phyloP scores from a whole-genome alignment of 345 rosid genomes.

The Stellera chamaejasme region DNA sequence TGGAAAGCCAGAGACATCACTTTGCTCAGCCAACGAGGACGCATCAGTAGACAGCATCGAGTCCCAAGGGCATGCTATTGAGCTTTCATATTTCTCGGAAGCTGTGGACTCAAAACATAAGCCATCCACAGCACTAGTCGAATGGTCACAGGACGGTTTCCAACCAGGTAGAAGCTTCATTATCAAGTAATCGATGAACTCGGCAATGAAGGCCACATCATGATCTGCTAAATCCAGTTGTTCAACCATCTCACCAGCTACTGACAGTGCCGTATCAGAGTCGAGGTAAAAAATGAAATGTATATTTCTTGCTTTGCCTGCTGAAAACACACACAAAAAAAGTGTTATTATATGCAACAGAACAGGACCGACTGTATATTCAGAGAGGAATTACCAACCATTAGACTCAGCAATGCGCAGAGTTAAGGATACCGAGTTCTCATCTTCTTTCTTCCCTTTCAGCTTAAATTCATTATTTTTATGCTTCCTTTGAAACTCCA shows the following conservation, averaged over 20 bases:
- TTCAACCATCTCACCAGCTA: slow-evolving; percentile 87
- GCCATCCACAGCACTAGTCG: slow-evolving; percentile 16
- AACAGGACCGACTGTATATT: neutral
- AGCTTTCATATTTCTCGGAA: slow-evolving; percentile 13
- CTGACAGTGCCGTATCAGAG: slow-evolving; percentile 63
- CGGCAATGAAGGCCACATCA: slow-evolving; percentile 55
- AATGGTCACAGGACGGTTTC: slow-evolving; percentile 20
- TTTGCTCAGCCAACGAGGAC: slow-evolving; percentile 13
- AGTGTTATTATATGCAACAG: neutral
- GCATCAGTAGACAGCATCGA: slow-evolving; percentile 17
- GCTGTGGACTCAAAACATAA: slow-evolving; percentile 12
- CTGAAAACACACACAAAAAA: neutral
- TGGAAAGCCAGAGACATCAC: slow-evolving; percentile 3
- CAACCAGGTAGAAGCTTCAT: slow-evolving; percentile 35
- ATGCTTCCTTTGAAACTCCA: slow-evolving; percentile 41
- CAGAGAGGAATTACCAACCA: slow-evolving; percentile 28
- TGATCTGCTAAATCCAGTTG: slow-evolving; percentile 54
- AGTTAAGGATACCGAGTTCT: slow-evolving; percentile 36
- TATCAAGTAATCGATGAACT: slow-evolving; percentile 64
- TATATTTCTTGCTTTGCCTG: slow-evolving; percentile 47
- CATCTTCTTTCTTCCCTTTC: slow-evolving; percentile 42
- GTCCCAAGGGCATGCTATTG: slow-evolving; percentile 20
- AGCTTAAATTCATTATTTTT: slow-evolving; percentile 47
- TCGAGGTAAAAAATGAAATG: slow-evolving; percentile 63
- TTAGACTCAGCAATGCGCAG: slow-evolving; percentile 46